A percentile compares a stretch with the other conserved stretches of the same genome.
phyloP scores from a whole-genome alignment of 768 basidiomycete species.

The Rhizopogon vulgaris region DNA sequence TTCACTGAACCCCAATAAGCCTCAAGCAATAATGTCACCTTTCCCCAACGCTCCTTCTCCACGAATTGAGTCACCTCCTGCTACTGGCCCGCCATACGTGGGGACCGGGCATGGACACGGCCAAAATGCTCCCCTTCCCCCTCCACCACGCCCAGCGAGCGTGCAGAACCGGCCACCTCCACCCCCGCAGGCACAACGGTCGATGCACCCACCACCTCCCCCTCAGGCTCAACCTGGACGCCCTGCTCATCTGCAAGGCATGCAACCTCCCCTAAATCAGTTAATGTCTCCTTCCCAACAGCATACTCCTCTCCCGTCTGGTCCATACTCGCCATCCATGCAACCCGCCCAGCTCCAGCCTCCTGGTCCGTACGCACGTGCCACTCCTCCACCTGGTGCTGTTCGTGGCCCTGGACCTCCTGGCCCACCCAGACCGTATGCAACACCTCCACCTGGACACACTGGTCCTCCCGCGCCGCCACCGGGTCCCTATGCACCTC shows the following conservation, averaged over 20 bases:
- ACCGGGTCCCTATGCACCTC: slow-evolving; percentile 19
- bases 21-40: slow-evolving; percentile 74
- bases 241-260: slow-evolving; percentile 24
- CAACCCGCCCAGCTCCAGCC: slow-evolving; percentile 23
- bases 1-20: slow-evolving; percentile 44
- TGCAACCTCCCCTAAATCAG: slow-evolving; percentile 35
- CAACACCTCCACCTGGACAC: slow-evolving; percentile 13
- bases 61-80: slow-evolving; percentile 31
- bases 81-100: slow-evolving; percentile 41
- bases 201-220: slow-evolving; percentile 31
- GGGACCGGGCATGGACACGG: slow-evolving; percentile 10
- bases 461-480: slow-evolving; percentile 8
- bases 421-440: slow-evolving; percentile 21
- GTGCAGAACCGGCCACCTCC: slow-evolving; percentile 39
- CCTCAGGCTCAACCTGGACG: slow-evolving; percentile 27
- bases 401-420: slow-evolving; percentile 23
- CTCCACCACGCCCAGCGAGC: slow-evolving; percentile 50
- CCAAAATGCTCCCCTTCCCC: slow-evolving; percentile 25
- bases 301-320: slow-evolving; percentile 30
- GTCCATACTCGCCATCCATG: slow-evolving; percentile 25
- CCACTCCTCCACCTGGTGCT: slow-evolving; percentile 37
- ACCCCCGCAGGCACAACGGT: slow-evolving; percentile 28
- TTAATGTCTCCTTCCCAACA: slow-evolving; percentile 44
- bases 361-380: slow-evolving; percentile 31
- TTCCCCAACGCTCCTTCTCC: slow-evolving; percentile 66